phyloP scores from a whole-genome alignment of 768 basidiomycete genomes.

The Rhizopogon vesiculosus region DNA sequence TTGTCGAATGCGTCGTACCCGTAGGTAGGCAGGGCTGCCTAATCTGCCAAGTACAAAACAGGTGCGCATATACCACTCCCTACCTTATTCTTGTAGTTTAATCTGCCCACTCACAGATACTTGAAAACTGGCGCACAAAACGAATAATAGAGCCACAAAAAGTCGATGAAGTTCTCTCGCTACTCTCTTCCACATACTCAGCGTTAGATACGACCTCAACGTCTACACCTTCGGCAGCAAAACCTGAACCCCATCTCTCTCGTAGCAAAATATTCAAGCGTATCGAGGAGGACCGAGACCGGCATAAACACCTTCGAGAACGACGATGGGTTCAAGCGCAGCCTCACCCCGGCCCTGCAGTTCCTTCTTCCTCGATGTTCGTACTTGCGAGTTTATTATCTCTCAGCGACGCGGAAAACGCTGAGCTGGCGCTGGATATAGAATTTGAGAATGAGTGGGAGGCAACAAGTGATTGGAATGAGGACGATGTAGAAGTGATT shows the following conservation, averaged over 20 bases:
- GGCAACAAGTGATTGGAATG: constrained; percentile 87
- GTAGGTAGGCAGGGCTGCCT: constrained; percentile 77
- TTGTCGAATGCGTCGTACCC: constrained; percentile 85
- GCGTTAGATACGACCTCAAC: constrained; percentile 5
- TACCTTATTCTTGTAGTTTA: background rate
- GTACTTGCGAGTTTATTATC: constrained; percentile 20
- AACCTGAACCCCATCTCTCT: constrained; percentile 29
- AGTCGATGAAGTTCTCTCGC: constrained; percentile 39
- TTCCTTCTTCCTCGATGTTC: constrained; percentile 5
- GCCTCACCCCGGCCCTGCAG: constrained; percentile 21
- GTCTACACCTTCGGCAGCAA: constrained; percentile 14
- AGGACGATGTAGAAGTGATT: constrained; percentile 77
- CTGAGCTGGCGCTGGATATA: constrained; percentile 63
- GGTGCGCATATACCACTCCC: constrained; percentile 36
- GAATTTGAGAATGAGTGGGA: constrained; percentile 92
- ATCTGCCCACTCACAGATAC: constrained; percentile 46
- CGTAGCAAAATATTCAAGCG: constrained; percentile 72
- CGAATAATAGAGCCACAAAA: constrained; percentile 76
- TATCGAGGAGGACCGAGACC: constrained; percentile 87
- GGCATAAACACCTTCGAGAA: constrained; percentile 83
- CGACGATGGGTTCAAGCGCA: constrained; percentile 73
- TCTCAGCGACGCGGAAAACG: constrained; percentile 38
- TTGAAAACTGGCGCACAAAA: constrained; percentile 89
- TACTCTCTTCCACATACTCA: constrained; percentile 15
- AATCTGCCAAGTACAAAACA: constrained; percentile 87